Evolutionary conservation across 495 filamentous ascomycete genomes (phyloP), one percentile per base, ranked within the genome.

Genomic region (Podospora pseudopauciseta): DNA sequence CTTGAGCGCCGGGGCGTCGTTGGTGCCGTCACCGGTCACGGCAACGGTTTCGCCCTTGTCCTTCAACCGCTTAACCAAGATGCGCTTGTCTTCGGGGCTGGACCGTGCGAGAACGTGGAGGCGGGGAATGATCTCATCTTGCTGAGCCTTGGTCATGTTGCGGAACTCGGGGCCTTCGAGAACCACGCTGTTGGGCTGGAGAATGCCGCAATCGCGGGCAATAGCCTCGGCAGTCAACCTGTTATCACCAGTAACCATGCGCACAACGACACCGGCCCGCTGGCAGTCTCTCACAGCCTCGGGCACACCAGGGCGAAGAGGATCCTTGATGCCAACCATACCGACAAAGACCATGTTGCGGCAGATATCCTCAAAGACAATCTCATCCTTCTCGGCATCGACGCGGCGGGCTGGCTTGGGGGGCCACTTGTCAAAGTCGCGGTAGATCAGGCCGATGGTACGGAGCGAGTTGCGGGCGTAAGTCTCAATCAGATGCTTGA

Each of bases 181-280:
- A 59, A 93, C 85, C 19, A 92, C 67, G 11, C 90, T 91, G 69
- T 85, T 83, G n/a, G 83, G 79, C 16, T 90, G 90, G 71, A 90
- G 88, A 68, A 96, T 96, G 20, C 92, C 92, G 76, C 92, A 96
- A 59, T 94, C 91, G 9, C 79, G 82, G 11, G 92, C 92, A 71
- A 96, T 96, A 13, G 92, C 92, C 65, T 87, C 86, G 30, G 92
- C 92, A 16, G 92, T 96, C 44, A 89, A 80, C 67, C 91, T 81
- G 73, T 96, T 96, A 79, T 96, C 92, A 32, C 92, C 90, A 9
- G 92, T 96, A 61, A 96, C 92, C 92, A 96, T 96, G 71, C 93
- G 91, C 64, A 95, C 90, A 64, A 91, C 80, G 11, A 96, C 92
- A 67, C 92, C 92, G 13, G 92, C 92, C 39, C 82, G 83, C 70